Evolutionary conservation across 306 rosid genomes (phyloP).

Genomic region (Ormosia emarginata): DNA sequence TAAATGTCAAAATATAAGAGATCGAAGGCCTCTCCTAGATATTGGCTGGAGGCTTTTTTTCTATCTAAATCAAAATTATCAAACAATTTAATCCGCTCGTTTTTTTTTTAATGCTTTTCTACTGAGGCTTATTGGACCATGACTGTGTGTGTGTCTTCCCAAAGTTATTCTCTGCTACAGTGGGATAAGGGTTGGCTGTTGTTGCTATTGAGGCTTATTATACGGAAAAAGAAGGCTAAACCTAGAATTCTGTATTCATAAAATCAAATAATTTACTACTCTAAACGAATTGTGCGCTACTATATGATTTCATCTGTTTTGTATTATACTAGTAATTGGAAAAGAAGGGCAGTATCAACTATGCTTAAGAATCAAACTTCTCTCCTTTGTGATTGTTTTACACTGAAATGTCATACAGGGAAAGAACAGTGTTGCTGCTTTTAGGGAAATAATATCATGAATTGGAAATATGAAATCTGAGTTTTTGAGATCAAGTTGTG

Average conservation of each 20-base stretch:
- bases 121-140: neutral
- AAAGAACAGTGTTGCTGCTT: neutral
- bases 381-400: neutral
- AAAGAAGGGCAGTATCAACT: conserved; percentile 5
- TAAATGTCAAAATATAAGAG: neutral
- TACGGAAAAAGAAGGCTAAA: neutral
- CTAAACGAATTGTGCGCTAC: neutral
- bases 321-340: neutral
- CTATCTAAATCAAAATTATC: neutral
- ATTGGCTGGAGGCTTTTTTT: neutral
- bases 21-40: neutral
- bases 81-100: neutral
- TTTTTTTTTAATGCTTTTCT: neutral
- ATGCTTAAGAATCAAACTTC: neutral
- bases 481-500: neutral
- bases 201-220: neutral
- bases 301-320: neutral
- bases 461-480: neutral
- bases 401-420: neutral
- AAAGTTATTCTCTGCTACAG: neutral
- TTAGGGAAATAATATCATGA: neutral
- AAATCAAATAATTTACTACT: neutral
- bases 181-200: neutral
- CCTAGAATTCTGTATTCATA: neutral
- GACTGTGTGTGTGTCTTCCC: neutral